Percentiles rank a stretch among this genome's conserved stretches.
These are phyloP conservation scores for Panellus pusillus DNA, from an alignment of 768 basidiomycete genomes.

Conservation along the genomic window DNA sequence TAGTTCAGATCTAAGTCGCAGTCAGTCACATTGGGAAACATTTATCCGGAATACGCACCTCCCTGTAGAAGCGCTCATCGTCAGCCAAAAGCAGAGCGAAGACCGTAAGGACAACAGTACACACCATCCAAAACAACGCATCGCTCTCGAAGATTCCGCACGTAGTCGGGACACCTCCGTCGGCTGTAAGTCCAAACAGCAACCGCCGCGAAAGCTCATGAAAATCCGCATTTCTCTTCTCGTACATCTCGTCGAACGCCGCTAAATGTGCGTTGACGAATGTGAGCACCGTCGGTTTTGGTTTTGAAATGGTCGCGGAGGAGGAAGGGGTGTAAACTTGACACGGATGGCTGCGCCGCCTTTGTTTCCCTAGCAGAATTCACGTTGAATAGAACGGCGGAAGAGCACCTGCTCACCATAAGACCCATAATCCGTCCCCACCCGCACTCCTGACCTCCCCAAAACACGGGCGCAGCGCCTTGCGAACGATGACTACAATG, in stretches of 20 bases:
- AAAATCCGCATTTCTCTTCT: slow-evolving; percentile 74
- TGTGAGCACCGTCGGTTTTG: slow-evolving; percentile 53
- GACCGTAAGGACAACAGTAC: slow-evolving; percentile 19
- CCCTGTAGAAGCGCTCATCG: slow-evolving; percentile 38
- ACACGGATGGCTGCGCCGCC: slow-evolving; percentile 71
- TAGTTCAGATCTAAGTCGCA: slow-evolving; percentile 70
- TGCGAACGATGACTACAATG: slow-evolving; percentile 67
- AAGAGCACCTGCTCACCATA: slow-evolving; percentile 50
- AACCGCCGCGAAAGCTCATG: slow-evolving; percentile 64
- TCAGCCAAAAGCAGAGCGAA: background rate
- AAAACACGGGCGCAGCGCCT: slow-evolving; percentile 48
- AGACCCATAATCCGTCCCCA: slow-evolving; percentile 78
- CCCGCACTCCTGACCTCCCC: slow-evolving; percentile 49
- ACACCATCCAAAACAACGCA: slow-evolving; percentile 76
- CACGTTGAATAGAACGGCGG: background rate
- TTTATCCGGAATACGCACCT: slow-evolving; percentile 39
- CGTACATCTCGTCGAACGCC: slow-evolving; percentile 78
- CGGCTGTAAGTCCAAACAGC: slow-evolving; percentile 39
- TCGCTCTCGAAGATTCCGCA: slow-evolving; percentile 59
- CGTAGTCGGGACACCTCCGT: slow-evolving; percentile 17
- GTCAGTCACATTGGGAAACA: background rate
- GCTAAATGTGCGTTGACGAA: slow-evolving; percentile 85
- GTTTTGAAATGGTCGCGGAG: background rate
- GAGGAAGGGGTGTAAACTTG: slow-evolving; percentile 46
- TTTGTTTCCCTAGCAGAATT: slow-evolving; percentile 69